Evolutionary conservation across 176 grass and related monocot genomes (phyloP).

Genomic region (Stipa capillata): DNA sequence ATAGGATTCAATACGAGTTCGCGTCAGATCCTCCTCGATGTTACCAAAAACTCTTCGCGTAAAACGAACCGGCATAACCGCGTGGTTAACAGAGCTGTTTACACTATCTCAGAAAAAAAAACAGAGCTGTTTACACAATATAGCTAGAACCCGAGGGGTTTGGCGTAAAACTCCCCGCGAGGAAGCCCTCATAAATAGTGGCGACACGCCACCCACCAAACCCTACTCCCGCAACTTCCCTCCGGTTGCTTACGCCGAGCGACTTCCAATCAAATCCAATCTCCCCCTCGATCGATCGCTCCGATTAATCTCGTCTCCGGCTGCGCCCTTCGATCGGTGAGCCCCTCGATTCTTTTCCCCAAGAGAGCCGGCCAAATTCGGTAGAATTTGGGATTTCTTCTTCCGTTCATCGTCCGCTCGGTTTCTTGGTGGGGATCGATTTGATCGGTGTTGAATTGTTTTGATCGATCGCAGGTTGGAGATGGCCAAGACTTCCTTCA

Average conservation of each 20-base stretch:
- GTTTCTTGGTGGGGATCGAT: background rate
- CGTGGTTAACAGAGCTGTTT: background rate
- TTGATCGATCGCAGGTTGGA: constrained; percentile 6
- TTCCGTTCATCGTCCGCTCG: too few species aligned
- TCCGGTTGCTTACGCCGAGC: constrained; percentile 31
- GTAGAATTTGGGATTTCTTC: too few species aligned
- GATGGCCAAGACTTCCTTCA: constrained; percentile 63
- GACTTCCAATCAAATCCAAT: background rate
- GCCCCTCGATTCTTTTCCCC: background rate
- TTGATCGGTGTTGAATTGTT: background rate
- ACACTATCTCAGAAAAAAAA: too few species aligned
- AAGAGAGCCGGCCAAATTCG: background rate
- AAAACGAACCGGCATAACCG: background rate
- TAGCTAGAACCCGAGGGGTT: background rate
- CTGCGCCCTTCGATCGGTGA: constrained; percentile 13
- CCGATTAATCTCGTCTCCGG: background rate
- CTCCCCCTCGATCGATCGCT: constrained; percentile 14
- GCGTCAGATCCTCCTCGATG: background rate
- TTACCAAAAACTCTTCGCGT: too few species aligned
- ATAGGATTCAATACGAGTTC: background rate
- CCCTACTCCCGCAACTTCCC: constrained; percentile 33
- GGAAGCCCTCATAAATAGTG: constrained; percentile 12
- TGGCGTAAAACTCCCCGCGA: background rate
- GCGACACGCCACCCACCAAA: constrained; percentile 31
- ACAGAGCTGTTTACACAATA: background rate